Percentiles rank a stretch among this genome's conserved stretches.
These are phyloP conservation scores for Quercus bicolor DNA, from an alignment of 306 rosid species.

Conservation along the genomic window DNA sequence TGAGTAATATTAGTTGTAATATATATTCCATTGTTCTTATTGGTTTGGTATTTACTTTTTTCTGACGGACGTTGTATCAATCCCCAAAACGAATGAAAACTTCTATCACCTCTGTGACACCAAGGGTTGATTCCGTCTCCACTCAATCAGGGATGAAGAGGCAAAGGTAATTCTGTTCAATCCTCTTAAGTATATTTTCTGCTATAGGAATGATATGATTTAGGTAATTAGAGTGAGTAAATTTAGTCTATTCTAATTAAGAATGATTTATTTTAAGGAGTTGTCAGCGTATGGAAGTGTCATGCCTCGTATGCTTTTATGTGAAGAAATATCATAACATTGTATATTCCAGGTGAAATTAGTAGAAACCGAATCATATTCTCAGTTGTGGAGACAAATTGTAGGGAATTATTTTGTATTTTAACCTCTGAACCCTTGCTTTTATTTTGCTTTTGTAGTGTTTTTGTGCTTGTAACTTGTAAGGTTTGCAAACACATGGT, in stretches of 20 bases:
- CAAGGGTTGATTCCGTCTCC: too few species aligned
- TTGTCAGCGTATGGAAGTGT: background rate
- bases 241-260: background rate
- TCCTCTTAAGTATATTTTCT: background rate
- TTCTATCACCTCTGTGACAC: constrained; percentile 69
- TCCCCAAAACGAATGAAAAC: constrained; percentile 69
- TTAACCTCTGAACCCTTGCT: background rate
- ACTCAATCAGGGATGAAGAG: constrained; percentile 47
- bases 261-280: background rate
- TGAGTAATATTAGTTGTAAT: background rate
- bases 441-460: background rate
- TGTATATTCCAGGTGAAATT: background rate
- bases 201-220: background rate
- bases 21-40: background rate
- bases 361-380: background rate
- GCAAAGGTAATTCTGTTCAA: constrained; percentile 49
- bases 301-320: background rate
- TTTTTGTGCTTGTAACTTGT: too few species aligned
- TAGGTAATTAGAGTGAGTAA: background rate
- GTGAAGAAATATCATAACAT: background rate
- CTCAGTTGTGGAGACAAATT: background rate
- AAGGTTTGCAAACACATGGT: background rate
- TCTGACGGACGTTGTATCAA: constrained; percentile 59
- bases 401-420: background rate
- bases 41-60: background rate